Conservation (phyloP, 441 rosid genomes). For the Bocquillonia castaneifolia region DNA sequence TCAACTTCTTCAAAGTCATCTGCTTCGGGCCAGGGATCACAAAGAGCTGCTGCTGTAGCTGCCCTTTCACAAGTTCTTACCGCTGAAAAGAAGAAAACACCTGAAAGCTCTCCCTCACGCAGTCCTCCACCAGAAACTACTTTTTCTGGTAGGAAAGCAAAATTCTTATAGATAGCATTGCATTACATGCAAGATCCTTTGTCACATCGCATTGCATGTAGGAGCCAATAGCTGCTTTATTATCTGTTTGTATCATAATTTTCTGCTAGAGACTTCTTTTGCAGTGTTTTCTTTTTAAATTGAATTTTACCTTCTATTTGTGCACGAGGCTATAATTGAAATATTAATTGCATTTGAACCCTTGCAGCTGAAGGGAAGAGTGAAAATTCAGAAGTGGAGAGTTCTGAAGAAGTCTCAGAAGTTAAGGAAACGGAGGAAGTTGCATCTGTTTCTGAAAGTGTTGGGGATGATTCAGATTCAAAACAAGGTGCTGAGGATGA, state of each 20-base stretch:
- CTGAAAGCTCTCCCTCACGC: slow-evolving; percentile 61
- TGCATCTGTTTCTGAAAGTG: slow-evolving; percentile 40
- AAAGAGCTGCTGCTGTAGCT: slow-evolving; percentile 98
- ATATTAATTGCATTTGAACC: slow-evolving; percentile 17
- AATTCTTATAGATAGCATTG: slow-evolving; percentile 7
- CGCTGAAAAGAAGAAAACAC: slow-evolving; percentile 75
- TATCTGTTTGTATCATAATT: background rate
- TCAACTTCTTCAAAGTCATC: slow-evolving; percentile 44
- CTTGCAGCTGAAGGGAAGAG: slow-evolving; percentile 42
- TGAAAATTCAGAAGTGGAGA: slow-evolving; percentile 36
- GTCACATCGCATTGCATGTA: background rate
- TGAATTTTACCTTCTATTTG: slow-evolving; percentile 12
- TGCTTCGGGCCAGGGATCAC: slow-evolving; percentile 62
- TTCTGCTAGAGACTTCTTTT: slow-evolving; percentile 3
- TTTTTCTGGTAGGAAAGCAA: slow-evolving; percentile 39
- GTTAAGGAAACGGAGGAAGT: slow-evolving; percentile 48
- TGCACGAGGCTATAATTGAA: background rate
- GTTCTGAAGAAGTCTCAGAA: slow-evolving; percentile 40
- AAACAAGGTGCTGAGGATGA: slow-evolving; percentile 40
- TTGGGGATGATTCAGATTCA: slow-evolving; percentile 37
- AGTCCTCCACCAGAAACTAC: slow-evolving; percentile 55
- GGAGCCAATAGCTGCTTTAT: slow-evolving; percentile 3
- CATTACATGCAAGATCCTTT: background rate
- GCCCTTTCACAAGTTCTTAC: slow-evolving; percentile 94
- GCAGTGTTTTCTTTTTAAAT: background rate